A percentile compares a stretch with the other conserved stretches of the same genome.
phyloP scores from a whole-genome alignment of 23 red algal genomes.

The Cyanidium caldarium region DNA sequence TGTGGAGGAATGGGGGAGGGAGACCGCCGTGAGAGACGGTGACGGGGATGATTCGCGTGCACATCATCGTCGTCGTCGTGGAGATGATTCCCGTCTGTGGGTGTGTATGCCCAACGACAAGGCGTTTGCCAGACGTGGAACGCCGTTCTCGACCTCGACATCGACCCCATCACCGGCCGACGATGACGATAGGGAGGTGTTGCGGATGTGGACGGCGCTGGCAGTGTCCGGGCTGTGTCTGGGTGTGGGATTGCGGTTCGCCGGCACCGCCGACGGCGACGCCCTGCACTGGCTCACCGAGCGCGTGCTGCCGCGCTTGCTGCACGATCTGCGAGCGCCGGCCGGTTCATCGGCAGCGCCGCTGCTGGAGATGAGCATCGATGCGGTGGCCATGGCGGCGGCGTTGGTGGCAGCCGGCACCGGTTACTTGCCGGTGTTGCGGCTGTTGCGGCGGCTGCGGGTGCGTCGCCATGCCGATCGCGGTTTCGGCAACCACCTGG shows the following conservation, averaged over 20 bases:
- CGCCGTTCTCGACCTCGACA: no score
- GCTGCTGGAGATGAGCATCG: conserved; percentile 22
- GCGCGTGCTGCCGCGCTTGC: conserved; percentile 8
- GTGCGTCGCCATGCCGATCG: background rate
- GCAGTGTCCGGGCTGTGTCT: conserved; percentile 41
- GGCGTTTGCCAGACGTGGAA: no score
- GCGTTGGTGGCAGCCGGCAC: conserved; percentile 40
- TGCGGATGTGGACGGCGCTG: conserved; percentile 25
- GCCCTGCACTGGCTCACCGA: conserved; percentile 11
- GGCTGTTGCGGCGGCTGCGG: conserved; percentile 41
- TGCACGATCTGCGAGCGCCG: background rate
- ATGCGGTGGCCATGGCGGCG: conserved; percentile 29
- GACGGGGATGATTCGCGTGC: background rate
- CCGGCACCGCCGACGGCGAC: conserved; percentile 29
- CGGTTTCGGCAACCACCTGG: conserved; percentile 50
- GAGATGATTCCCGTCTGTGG: background rate
- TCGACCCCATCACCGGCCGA: background rate
- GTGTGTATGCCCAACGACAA: background rate
- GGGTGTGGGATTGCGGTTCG: conserved; percentile 36
- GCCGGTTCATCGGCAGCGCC: background rate
- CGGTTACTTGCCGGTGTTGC: conserved; percentile 35
- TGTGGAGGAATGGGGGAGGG: background rate
- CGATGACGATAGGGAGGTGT: conserved; percentile 14
- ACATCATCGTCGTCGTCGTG: no score
- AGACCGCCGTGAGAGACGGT: background rate